phyloP scores from a whole-genome alignment of 2,329 filamentous ascomycete genomes.

The Torrubiella hemipterigena region DNA sequence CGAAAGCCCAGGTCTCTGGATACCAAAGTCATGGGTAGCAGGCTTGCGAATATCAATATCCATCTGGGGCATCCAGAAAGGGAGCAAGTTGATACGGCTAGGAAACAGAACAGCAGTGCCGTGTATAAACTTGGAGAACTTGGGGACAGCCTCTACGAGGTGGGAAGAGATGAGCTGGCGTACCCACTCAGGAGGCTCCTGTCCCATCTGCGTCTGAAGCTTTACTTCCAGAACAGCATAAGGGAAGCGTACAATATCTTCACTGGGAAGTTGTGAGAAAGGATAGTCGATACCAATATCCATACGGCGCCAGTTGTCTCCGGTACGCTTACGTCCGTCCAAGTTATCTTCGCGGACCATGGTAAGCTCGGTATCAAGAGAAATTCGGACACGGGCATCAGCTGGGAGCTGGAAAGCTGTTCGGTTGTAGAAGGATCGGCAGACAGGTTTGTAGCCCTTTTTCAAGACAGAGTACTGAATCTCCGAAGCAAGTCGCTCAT shows the following conservation, averaged over 20 bases:
- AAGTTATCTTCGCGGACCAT: slow-evolving; percentile 95
- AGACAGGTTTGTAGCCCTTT: slow-evolving; percentile 77
- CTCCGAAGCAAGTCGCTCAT: slow-evolving; percentile 81
- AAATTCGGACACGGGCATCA: slow-evolving; percentile 91
- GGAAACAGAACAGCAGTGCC: slow-evolving; percentile 83
- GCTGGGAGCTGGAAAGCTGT: slow-evolving; percentile 96
- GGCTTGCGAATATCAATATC: slow-evolving; percentile 94
- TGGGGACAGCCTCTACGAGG: slow-evolving; percentile 95
- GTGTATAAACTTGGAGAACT: slow-evolving; percentile 99
- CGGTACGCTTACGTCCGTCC: slow-evolving; percentile 62
- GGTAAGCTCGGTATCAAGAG: slow-evolving; percentile 87
- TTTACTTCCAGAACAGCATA: slow-evolving; percentile 97
- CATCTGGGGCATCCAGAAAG: slow-evolving; percentile 99
- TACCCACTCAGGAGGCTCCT: slow-evolving; percentile 94
- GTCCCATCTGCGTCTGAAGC: slow-evolving; percentile 87
- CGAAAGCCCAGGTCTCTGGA: slow-evolving; percentile 65
- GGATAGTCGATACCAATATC: slow-evolving; percentile 96
- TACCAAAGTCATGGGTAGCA: slow-evolving; percentile 77
- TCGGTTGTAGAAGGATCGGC: slow-evolving; percentile 93
- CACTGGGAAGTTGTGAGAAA: slow-evolving; percentile 75
- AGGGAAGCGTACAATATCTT: slow-evolving; percentile 83
- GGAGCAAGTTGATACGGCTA: slow-evolving; percentile 74
- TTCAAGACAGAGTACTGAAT: slow-evolving; percentile 89
- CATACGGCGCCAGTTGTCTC: slow-evolving; percentile 90
- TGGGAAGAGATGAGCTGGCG: slow-evolving; percentile 86